phyloP scores from a whole-genome alignment of 306 rosid genomes.

The Benincasa hispida region DNA sequence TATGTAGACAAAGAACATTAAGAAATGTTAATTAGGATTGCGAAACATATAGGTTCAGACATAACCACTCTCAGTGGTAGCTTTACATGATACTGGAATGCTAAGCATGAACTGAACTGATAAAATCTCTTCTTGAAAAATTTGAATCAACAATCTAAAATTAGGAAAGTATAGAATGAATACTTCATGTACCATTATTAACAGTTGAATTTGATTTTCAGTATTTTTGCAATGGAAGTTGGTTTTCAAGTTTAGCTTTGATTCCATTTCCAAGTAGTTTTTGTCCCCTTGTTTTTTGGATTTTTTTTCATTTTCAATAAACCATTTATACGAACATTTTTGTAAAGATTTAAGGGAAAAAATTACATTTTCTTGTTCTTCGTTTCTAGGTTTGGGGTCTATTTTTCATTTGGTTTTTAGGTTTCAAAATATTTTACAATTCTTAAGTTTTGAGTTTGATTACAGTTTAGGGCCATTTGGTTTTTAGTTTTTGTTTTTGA shows the following conservation, averaged over 20 bases:
- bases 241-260: neutral
- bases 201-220: neutral
- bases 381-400: too few relatives aligned
- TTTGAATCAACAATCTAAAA: neutral
- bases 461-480: too few relatives aligned
- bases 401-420: too few relatives aligned
- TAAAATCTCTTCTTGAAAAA: neutral
- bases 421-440: too few relatives aligned
- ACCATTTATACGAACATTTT: too few relatives aligned
- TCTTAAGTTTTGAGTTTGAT: too few relatives aligned
- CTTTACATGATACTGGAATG: neutral
- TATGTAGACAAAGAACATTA: constrained; percentile 70
- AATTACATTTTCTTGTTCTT: too few relatives aligned
- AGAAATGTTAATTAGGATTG: constrained; percentile 25
- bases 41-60: constrained; percentile 5
- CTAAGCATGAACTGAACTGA: neutral
- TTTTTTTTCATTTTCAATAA: too few relatives aligned
- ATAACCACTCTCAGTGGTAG: neutral
- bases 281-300: neutral
- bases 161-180: neutral
- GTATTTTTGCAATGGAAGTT: neutral
- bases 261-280: neutral
- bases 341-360: too few relatives aligned
- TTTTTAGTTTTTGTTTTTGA: too few relatives aligned
- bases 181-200: neutral